Evolutionary conservation across 495 filamentous ascomycete species (phyloP).

Genomic region (Hypoxylon subgilvum): DNA sequence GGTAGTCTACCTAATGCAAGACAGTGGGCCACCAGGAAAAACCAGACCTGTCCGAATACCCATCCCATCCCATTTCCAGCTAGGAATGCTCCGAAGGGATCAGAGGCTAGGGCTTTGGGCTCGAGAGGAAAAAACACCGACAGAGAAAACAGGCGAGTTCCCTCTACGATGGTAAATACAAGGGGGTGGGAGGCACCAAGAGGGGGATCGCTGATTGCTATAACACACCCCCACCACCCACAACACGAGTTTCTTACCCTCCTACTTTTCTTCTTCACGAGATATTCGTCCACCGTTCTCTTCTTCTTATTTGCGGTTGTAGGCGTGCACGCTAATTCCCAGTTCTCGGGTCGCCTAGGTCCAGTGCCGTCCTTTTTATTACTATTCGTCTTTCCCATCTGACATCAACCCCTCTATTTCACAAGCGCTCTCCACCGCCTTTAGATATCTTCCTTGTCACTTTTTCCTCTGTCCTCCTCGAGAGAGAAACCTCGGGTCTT

Average conservation of each 20-base stretch:
- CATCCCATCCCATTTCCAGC: constrained; percentile 26
- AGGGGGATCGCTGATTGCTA: constrained; percentile 46
- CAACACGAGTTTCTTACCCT: constrained; percentile 56
- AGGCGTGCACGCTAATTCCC: constrained; percentile 65
- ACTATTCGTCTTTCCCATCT: constrained; percentile 60
- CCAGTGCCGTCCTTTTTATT: constrained; percentile 61
- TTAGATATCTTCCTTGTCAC: constrained; percentile 48
- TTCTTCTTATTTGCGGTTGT: constrained; percentile 57
- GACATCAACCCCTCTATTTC: constrained; percentile 45
- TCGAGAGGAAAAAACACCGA: constrained; percentile 3
- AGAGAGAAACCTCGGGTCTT: constrained; percentile 18
- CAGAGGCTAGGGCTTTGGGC: constrained; percentile 10
- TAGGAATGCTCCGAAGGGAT: constrained; percentile 37
- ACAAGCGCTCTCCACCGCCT: constrained; percentile 57
- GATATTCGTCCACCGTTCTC: constrained; percentile 53
- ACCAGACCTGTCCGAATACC: constrained; percentile 26
- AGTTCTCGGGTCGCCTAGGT: constrained; percentile 62
- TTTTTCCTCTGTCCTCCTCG: constrained; percentile 41
- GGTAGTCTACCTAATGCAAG: constrained; percentile 39
- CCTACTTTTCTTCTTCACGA: constrained; percentile 57
- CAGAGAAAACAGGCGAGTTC: constrained; percentile 11
- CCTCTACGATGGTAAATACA: constrained; percentile 21
- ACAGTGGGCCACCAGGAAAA: constrained; percentile 35
- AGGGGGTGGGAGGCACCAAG: constrained; percentile 32
- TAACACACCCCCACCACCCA: constrained; percentile 52